Base-by-base conservation (phyloP, 2,329 filamentous ascomycete genomes). In the Pyrenochaeta sp. region DNA sequence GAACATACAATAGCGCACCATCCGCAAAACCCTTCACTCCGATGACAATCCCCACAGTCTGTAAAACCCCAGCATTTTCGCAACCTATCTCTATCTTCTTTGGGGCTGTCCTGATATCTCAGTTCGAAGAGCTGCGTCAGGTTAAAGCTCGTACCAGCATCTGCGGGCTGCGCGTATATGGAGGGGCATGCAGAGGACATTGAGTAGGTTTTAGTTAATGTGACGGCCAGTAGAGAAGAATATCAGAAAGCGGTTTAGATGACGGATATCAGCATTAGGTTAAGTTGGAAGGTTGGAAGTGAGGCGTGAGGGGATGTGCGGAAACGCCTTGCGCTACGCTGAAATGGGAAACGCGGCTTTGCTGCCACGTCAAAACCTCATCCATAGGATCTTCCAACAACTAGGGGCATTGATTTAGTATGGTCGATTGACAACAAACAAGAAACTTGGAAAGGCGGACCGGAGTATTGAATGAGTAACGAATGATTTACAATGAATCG, bases 1-100 rank as follows among this genome's bases (percentile, higher is more conserved):
- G 5, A 11, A 73, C 75, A 63, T 56, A 77, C 76, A 31, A 74
- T 74, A 1, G 78, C 73, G 63, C 79, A 81, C 79, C 79, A 80
- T 18, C 78, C 78, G 56, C 78, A 81, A 40, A 61, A 61, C 0
- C 67, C 71, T 5, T 69, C 53, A 51, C 68, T 73, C 7, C 69
- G 58, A 58, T 74, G 71, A 29, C 73, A 75, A 49, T 75, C 73
- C 4, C 73, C 73, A 49, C 73, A 75, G 39, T 75, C 73, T 7
- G 29, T 47, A 27, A 71, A 71, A 0, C 72, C 71, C 73, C 73
- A 75, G 46, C 73, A 75, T 23, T 64, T 58, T n/a, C 60, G 49
- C 15, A 75, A 45, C 32, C 73, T 58, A 21, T 69, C 57, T 54
- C 65, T 61, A 39, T 75, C 68, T 17, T 74, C 67, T 45, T 70